Evolutionary conservation across 352 stramenopile species (phyloP), one percentile per base, ranked within the genome.

Genomic region (Phytophthora pseudosyringae): DNA sequence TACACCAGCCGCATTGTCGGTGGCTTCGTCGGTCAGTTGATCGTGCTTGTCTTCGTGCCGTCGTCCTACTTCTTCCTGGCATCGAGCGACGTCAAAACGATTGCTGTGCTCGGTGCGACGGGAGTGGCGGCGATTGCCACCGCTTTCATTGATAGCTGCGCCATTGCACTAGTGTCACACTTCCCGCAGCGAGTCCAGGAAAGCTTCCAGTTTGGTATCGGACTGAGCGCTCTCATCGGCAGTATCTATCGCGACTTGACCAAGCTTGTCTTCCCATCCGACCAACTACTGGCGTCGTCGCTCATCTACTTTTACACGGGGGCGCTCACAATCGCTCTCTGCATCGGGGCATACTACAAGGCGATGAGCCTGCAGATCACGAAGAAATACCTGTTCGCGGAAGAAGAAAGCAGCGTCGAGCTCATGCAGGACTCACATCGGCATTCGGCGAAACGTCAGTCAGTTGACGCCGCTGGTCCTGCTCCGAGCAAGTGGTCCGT

Each of bases 301-400:
- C 72, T 90, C n/a, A 82, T 94, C 32, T 94, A 94, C 78, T 93
- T 94, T 67, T 94, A 93, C 67, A 82, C 78, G 0, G 86, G 86
- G 28, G 86, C 83, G 9, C 47, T 92, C 41, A 91, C 86, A 16
- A 90, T 94, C 49, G 80, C 73, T 47, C 55, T 91, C 12, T 94
- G 86, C 65, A 89, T 93, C 44, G 33, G 68, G 18, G 80, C 83
- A 13, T 94, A 87, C 64, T 91, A 86, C 60, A 80, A 80, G 38
- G 55, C 90, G 0, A 71, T 89, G 54, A 32, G 47, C 0, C 53
- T 94, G 18, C 33, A 64, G 28, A 81, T 93, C 59, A 88, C 81
- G 8, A 73, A 80, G 15, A 80, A 80, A 38, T 88, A 69, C 58
- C 40, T 88, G 29, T 11, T 62, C 18, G 70, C 51, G 7, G 49